phyloP scores from a whole-genome alignment of 768 basidiomycete species.

The Suillus subluteus region DNA sequence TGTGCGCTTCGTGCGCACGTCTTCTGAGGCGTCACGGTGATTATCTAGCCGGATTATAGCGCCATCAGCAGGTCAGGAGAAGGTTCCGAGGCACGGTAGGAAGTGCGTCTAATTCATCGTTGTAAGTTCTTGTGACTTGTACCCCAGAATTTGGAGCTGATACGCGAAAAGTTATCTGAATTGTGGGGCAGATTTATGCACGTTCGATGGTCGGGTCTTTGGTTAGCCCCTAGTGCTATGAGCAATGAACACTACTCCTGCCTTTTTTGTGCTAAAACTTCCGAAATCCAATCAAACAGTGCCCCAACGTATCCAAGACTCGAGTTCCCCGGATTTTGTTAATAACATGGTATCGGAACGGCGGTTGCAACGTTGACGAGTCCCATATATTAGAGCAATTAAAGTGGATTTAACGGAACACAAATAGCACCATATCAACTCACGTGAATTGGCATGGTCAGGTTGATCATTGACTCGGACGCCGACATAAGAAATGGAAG shows the following conservation, averaged over 20 bases:
- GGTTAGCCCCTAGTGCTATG: neutral
- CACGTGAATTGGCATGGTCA: neutral
- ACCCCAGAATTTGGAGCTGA: neutral
- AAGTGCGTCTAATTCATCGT: neutral
- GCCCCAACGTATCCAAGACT: neutral
- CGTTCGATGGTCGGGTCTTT: neutral
- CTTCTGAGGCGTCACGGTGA: constrained; percentile 6
- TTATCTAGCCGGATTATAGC: constrained; percentile 7
- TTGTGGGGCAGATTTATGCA: neutral
- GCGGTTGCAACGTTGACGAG: neutral
- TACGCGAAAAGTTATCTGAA: constrained; percentile 1
- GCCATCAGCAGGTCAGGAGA: neutral
- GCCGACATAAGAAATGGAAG: constrained; percentile 5
- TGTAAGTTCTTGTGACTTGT: neutral
- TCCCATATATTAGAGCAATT: neutral
- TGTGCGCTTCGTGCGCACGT: constrained; percentile 6
- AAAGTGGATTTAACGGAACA: constrained; percentile 1
- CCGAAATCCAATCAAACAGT: neutral
- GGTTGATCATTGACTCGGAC: neutral
- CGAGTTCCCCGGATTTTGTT: neutral
- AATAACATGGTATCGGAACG: neutral
- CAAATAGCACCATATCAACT: neutral
- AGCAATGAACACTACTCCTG: constrained; percentile 9
- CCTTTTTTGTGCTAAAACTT: neutral
- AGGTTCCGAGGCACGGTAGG: constrained; percentile 1